These are phyloP conservation scores for Alternaria gansuensis DNA, from an alignment of 2,329 filamentous ascomycete genomes.

Conservation along the genomic window DNA sequence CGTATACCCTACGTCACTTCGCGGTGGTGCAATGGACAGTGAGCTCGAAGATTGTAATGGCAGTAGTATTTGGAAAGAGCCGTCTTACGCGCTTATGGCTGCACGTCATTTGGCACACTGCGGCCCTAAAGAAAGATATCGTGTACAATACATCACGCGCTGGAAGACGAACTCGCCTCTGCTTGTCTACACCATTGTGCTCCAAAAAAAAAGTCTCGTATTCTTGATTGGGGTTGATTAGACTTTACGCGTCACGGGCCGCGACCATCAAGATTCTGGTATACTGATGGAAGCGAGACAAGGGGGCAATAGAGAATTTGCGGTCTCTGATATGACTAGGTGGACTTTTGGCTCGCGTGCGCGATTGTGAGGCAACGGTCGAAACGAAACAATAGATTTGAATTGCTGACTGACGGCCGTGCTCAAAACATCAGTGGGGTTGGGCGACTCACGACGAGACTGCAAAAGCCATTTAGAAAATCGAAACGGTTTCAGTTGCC, in stretches of 20 bases:
- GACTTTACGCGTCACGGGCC: slow-evolving; percentile 30
- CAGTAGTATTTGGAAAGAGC: background rate
- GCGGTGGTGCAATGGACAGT: background rate
- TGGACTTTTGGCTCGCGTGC: slow-evolving; percentile 7
- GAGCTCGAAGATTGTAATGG: background rate
- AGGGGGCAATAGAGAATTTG: slow-evolving; percentile 13
- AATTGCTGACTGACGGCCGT: slow-evolving; percentile 11
- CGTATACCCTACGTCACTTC: slow-evolving; percentile 1
- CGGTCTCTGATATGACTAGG: slow-evolving; percentile 1
- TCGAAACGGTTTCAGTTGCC: slow-evolving; percentile 24
- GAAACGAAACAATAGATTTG: slow-evolving; percentile 40
- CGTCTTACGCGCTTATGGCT: background rate
- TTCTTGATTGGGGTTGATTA: slow-evolving; percentile 34
- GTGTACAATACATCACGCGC: slow-evolving; percentile 1
- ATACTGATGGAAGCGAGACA: slow-evolving; percentile 4
- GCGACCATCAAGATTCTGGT: slow-evolving; percentile 21
- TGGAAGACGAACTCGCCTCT: slow-evolving; percentile 17
- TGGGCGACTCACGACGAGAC: slow-evolving; percentile 21
- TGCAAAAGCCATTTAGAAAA: slow-evolving; percentile 13
- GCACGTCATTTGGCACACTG: background rate
- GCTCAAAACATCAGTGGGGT: slow-evolving; percentile 19
- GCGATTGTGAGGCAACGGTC: slow-evolving; percentile 2
- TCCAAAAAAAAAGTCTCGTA: slow-evolving; percentile 23
- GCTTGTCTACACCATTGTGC: slow-evolving; percentile 16
- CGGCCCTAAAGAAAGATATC: background rate